Conservation (phyloP, 2,329 filamentous ascomycete genomes). For the Pseudogymnoascus sp. region DNA sequence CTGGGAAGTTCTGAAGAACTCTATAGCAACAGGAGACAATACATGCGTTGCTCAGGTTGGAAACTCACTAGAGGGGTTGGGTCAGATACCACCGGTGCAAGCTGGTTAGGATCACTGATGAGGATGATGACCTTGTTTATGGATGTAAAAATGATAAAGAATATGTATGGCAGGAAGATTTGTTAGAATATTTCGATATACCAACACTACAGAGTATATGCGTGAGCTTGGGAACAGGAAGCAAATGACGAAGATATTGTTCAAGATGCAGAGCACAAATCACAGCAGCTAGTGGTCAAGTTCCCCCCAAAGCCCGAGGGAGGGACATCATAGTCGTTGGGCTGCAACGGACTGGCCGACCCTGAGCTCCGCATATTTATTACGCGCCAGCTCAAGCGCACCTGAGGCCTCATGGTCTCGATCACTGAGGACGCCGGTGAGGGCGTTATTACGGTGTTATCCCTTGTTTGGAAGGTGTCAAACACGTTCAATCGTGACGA, state of each 20-base stretch:
- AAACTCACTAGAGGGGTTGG: too few species aligned
- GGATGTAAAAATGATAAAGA: too few species aligned
- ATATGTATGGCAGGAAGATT: too few species aligned
- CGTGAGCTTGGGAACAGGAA: not conserved
- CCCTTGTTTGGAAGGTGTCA: not conserved
- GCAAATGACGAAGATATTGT: not conserved
- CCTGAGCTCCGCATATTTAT: not conserved
- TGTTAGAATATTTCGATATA: not conserved
- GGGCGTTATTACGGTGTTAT: not conserved
- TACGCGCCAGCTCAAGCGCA: not conserved
- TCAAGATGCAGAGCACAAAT: not conserved
- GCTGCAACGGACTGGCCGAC: not conserved
- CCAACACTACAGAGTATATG: not conserved
- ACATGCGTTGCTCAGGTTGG: too few species aligned
- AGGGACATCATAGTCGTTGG: not conserved
- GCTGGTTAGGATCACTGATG: too few species aligned
- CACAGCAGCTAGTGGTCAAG: not conserved
- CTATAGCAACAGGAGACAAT: too few species aligned
- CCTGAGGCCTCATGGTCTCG: too few species aligned
- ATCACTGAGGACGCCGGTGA: not conserved
- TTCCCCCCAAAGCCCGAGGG: not conserved
- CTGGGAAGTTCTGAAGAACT: too few species aligned
- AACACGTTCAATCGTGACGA: not conserved
- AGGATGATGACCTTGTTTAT: too few species aligned
- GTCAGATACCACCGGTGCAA: too few species aligned